These are phyloP conservation scores for Albifimbria verrucaria DNA, from an alignment of 2,329 filamentous ascomycete genomes.

Conservation along the genomic window DNA sequence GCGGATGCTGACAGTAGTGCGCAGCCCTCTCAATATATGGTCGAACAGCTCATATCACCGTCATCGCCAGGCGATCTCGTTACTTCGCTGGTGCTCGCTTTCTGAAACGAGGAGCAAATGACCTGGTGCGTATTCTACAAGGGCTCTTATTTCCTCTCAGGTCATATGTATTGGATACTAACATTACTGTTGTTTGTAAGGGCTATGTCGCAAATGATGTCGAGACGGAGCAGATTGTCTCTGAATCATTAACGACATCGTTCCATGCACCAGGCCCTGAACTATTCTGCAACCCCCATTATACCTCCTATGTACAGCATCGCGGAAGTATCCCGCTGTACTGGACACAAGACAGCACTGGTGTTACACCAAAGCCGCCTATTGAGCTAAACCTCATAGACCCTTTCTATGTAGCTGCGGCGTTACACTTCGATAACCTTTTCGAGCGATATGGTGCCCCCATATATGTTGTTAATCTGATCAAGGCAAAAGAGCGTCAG, in stretches of 20 bases:
- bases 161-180: too few relatives aligned
- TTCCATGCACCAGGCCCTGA: slow-evolving; percentile 88
- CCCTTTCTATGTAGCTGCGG: slow-evolving; percentile 91
- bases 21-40: slow-evolving; percentile 77
- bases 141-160: too few relatives aligned
- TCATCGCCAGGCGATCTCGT: slow-evolving; percentile 87
- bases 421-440: slow-evolving; percentile 90
- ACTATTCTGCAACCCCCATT: slow-evolving; percentile 83
- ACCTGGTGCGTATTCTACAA: slow-evolving; percentile 47
- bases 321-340: slow-evolving; percentile 94
- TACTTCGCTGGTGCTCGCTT: slow-evolving; percentile 94
- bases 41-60: slow-evolving; percentile 82
- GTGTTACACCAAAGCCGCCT: slow-evolving; percentile 92
- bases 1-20: neutral
- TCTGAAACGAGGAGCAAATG: slow-evolving; percentile 90
- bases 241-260: slow-evolving; percentile 88
- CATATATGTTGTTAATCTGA: slow-evolving; percentile 85
- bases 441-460: slow-evolving; percentile 92
- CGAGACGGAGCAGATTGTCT: slow-evolving; percentile 97
- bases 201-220: slow-evolving; percentile 98
- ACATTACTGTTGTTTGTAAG: too few relatives aligned
- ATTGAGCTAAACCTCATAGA: slow-evolving; percentile 95
- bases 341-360: slow-evolving; percentile 95
- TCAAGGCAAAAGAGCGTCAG: slow-evolving; percentile 83
- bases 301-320: slow-evolving; percentile 96